Conservation (phyloP, 352 stramenopile species). For the Phytophthora constricta region DNA sequence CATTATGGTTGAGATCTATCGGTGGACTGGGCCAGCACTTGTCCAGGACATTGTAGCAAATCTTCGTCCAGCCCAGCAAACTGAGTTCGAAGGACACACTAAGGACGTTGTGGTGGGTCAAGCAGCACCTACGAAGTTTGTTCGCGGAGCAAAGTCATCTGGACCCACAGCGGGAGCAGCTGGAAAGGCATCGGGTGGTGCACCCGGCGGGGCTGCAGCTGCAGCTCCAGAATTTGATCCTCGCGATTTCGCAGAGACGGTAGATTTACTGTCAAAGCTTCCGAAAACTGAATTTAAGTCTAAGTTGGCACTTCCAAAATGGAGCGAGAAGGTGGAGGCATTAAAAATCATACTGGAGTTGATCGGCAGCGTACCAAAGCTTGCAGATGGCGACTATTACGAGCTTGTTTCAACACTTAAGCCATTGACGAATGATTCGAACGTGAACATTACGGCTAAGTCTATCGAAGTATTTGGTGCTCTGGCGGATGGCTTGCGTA, state of each 20-base stretch:
- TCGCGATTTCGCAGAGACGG: constrained; percentile 85
- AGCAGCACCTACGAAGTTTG: constrained; percentile 70
- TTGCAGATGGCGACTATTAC: constrained; percentile 88
- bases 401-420: constrained; percentile 88
- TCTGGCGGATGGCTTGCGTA: constrained; percentile 78
- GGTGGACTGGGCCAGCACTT: constrained; percentile 77
- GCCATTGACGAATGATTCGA: constrained; percentile 79
- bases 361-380: constrained; percentile 84
- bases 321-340: constrained; percentile 88
- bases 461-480: constrained; percentile 84
- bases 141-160: constrained; percentile 64
- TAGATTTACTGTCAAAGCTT: constrained; percentile 84
- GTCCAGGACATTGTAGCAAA: constrained; percentile 84
- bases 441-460: constrained; percentile 90
- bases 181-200: constrained; percentile 17
- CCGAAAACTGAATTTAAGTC: constrained; percentile 82
- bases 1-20: constrained; percentile 82
- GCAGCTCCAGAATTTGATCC: constrained; percentile 63
- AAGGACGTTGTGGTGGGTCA: constrained; percentile 79
- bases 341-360: constrained; percentile 87
- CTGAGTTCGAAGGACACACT: constrained; percentile 78
- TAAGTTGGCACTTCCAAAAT: constrained; percentile 80
- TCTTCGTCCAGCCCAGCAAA: constrained; percentile 83
- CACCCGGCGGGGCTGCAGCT: constrained; percentile 8
- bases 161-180: constrained; percentile 16